Conservation (phyloP, 129 eudicot species). For the Mikania micrantha region DNA sequence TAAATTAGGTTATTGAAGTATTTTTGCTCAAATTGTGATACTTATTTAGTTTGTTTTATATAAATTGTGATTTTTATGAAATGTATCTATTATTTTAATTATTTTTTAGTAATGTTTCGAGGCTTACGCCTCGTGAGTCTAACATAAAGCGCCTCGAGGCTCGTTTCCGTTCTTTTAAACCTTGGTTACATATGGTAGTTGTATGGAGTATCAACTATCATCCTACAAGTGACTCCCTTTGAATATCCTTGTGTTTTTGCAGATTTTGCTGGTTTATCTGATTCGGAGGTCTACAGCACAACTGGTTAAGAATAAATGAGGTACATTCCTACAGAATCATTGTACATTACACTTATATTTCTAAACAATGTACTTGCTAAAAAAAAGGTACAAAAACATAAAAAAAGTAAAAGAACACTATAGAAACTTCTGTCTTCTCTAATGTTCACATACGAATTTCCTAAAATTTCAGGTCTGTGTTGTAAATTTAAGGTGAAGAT, state of each 20-base stretch:
- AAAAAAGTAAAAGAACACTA: not conserved
- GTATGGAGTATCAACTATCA: not conserved
- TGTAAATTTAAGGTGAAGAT: not conserved
- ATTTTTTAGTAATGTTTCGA: too few relatives aligned
- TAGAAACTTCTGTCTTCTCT: not conserved
- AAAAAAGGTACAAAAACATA: not conserved
- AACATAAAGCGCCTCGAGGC: too few relatives aligned
- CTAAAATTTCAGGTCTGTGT: not conserved
- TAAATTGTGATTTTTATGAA: too few relatives aligned
- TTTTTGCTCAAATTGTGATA: too few relatives aligned
- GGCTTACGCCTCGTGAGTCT: too few relatives aligned
- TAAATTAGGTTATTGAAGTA: too few relatives aligned
- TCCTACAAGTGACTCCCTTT: not conserved
- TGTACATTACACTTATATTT: not conserved
- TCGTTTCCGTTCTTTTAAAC: too few relatives aligned
- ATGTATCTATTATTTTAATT: too few relatives aligned
- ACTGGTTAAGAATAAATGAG: not conserved
- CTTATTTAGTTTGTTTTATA: too few relatives aligned
- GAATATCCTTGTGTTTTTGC: not conserved
- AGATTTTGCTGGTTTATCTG: not conserved
- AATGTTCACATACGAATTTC: not conserved
- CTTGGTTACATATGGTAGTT: not conserved
- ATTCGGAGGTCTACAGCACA: not conserved
- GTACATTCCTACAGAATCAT: not conserved
- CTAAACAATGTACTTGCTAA: not conserved